Percentiles rank a stretch among this genome's conserved stretches.
phyloP scores from a whole-genome alignment of 495 filamentous ascomycete species.

The Hypomontagnella submonticulosa region DNA sequence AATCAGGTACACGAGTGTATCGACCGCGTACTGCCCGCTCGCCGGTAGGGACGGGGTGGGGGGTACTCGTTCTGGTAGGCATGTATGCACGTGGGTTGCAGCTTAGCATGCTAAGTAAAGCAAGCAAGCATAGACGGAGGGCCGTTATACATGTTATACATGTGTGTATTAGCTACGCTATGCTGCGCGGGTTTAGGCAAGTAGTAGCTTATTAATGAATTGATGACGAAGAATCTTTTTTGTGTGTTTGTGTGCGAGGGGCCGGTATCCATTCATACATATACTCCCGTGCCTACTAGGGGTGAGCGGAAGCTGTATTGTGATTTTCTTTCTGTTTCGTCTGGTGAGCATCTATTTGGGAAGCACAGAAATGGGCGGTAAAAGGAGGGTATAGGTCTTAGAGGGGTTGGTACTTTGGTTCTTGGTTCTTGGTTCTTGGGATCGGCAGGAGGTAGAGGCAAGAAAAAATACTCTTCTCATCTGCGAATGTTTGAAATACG shows the following conservation, averaged over 20 bases:
- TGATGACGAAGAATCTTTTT: slow-evolving; percentile 28
- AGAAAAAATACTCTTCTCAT: slow-evolving; percentile 3
- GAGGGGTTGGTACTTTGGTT: too few species aligned
- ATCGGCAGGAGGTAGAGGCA: slow-evolving; percentile 2
- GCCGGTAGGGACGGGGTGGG: slow-evolving; percentile 36
- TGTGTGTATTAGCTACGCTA: slow-evolving; percentile 26
- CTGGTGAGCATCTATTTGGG: too few species aligned
- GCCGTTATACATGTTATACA: slow-evolving; percentile 1
- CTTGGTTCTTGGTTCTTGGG: too few species aligned
- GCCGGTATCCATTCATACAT: slow-evolving; percentile 1
- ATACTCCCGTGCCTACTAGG: too few species aligned
- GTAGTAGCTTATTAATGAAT: slow-evolving; percentile 43
- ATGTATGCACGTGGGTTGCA: too few species aligned
- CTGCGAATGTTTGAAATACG: not conserved
- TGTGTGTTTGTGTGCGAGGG: slow-evolving; percentile 9
- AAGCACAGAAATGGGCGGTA: too few species aligned
- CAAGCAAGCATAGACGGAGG: slow-evolving; percentile 5
- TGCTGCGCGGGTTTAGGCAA: slow-evolving; percentile 26
- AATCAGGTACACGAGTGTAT: slow-evolving; percentile 45
- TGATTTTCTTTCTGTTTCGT: too few species aligned
- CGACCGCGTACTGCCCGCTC: slow-evolving; percentile 37
- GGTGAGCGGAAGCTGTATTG: too few species aligned
- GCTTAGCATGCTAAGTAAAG: too few species aligned
- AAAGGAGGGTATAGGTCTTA: too few species aligned
- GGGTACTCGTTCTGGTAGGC: slow-evolving; percentile 13